These are phyloP conservation scores for Wickerhamiella infanticola DNA, from an alignment of 1,139 yeast genomes.

Conservation along the genomic window DNA sequence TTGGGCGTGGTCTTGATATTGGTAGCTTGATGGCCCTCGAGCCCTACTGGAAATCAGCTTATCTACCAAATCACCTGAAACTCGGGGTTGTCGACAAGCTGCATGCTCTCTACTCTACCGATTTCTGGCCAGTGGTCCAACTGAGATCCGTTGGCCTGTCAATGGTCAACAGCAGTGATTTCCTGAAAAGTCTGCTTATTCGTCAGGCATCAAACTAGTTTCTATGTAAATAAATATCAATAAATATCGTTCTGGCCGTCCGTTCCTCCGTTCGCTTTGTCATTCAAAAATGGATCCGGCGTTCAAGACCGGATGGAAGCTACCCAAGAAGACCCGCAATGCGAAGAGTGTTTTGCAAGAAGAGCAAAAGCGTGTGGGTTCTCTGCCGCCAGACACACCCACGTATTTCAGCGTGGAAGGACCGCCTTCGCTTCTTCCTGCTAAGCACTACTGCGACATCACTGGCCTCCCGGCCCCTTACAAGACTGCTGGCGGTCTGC, in stretches of 20 bases:
- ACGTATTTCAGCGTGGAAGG: constrained; percentile 43
- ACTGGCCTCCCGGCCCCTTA: constrained; percentile 78
- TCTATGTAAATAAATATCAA: neutral
- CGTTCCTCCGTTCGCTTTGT: no score
- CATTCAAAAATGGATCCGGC: neutral
- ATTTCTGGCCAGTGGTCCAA: constrained; percentile 55
- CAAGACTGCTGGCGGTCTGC: constrained; percentile 60
- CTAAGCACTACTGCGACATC: constrained; percentile 79
- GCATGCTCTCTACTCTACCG: constrained; percentile 74
- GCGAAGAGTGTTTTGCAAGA: constrained; percentile 61
- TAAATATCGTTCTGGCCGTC: no score
- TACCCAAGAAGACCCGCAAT: constrained; percentile 57
- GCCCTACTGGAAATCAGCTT: constrained; percentile 69
- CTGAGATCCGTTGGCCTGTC: constrained; percentile 65
- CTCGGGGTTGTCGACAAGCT: constrained; percentile 85
- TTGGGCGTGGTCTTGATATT: constrained; percentile 69
- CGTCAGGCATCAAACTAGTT: constrained; percentile 15
- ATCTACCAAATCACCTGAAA: constrained; percentile 62
- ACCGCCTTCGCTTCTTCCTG: constrained; percentile 76
- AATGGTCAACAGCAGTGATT: constrained; percentile 43
- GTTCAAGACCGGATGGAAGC: constrained; percentile 47
- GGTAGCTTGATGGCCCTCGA: constrained; percentile 75
- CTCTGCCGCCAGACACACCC: constrained; percentile 20
- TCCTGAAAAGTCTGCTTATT: constrained; percentile 45
- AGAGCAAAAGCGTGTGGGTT: constrained; percentile 42